Percentiles rank a stretch among this genome's conserved stretches.
Conservation (phyloP, 73 alveolate genomes). For the Uronychia setigera region DNA sequence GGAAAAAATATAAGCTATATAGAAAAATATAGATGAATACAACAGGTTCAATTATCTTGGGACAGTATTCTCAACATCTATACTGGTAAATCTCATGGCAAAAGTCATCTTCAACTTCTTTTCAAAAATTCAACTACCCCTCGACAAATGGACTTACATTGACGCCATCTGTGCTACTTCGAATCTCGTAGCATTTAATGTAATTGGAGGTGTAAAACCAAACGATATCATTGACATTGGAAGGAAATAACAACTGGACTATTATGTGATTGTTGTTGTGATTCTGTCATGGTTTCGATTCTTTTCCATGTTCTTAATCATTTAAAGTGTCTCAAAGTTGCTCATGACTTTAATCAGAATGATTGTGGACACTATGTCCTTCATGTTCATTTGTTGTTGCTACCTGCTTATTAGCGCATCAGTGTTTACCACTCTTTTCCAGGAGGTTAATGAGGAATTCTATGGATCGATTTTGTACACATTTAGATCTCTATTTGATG, state of each 20-base stretch:
- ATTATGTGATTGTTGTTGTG: conserved; percentile 30
- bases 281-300: conserved; percentile 54
- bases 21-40: conserved; percentile 25
- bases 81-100: conserved; percentile 25
- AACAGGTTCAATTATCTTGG: conserved; percentile 40
- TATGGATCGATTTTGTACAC: conserved; percentile 35
- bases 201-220: conserved; percentile 26
- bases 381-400: conserved; percentile 39
- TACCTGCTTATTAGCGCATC: conserved; percentile 41
- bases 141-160: conserved; percentile 51
- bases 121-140: conserved; percentile 15
- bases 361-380: conserved; percentile 21
- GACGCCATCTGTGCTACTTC: conserved; percentile 30
- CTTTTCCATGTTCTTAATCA: conserved; percentile 47
- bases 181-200: conserved; percentile 35
- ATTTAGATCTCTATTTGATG: conserved; percentile 56
- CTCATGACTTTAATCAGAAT: conserved; percentile 32
- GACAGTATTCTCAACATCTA: conserved; percentile 13
- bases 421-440: conserved; percentile 48
- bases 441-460: conserved; percentile 27
- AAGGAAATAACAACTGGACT: conserved; percentile 34
- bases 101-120: conserved; percentile 11
- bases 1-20: conserved; percentile 6
- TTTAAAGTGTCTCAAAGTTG: conserved; percentile 39
- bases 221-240: conserved; percentile 21